Conservation (phyloP, 768 basidiomycete species). For the Cystofilobasidium ferigula region DNA sequence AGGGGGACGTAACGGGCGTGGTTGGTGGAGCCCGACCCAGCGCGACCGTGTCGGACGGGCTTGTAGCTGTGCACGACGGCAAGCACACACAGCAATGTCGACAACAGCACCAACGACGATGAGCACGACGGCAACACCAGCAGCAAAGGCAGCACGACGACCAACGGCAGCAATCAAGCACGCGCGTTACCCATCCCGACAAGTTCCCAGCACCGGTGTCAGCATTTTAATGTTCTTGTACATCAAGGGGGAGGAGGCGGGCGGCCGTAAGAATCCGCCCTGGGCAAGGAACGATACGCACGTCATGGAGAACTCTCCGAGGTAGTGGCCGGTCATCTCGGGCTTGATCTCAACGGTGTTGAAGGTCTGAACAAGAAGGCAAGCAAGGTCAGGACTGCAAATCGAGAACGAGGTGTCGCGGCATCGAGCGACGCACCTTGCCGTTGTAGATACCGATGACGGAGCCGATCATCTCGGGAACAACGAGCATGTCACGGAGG, state of each 20-base stretch:
- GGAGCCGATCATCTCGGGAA: conserved; percentile 99
- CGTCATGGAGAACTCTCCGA: conserved; percentile 76
- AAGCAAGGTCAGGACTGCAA: neutral
- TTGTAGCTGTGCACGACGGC: conserved; percentile 12
- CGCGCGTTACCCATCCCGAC: too few species aligned
- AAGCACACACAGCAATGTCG: neutral
- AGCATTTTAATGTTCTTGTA: neutral
- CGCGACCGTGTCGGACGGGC: conserved; percentile 37
- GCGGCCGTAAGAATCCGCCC: too few species aligned
- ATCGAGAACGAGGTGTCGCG: neutral
- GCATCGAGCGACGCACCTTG: conserved; percentile 15
- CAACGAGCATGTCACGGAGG: conserved; percentile 98
- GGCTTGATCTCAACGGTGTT: conserved; percentile 93
- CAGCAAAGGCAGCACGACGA: neutral
- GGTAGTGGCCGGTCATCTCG: conserved; percentile 99
- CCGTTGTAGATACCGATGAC: conserved; percentile 88
- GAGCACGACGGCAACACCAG: too few species aligned
- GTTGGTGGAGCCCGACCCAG: conserved; percentile 90
- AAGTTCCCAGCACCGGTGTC: neutral
- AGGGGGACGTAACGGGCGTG: conserved; percentile 63
- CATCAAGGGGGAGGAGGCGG: neutral
- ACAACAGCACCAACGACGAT: too few species aligned
- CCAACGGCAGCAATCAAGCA: neutral
- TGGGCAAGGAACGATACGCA: conserved; percentile 44
- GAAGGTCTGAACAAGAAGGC: conserved; percentile 27